Evolutionary conservation across 192 early-diverging fungal genomes (phyloP), one percentile per base, ranked within the genome.

Genomic region (Linnemannia exigua): DNA sequence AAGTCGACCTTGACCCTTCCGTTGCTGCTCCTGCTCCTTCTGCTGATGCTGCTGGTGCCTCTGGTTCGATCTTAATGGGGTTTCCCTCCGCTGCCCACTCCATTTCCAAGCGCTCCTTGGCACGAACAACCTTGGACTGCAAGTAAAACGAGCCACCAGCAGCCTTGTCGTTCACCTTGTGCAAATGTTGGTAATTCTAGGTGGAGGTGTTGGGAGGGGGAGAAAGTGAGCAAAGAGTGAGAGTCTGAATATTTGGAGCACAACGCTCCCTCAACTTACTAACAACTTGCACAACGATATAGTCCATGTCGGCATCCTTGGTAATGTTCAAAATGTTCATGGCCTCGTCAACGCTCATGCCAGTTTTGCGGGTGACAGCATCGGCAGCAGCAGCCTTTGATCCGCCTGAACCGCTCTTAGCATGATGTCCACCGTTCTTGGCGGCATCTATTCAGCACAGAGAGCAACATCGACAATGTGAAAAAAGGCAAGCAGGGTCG

Each of bases 31-130:
- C 22, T 41, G 51, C 28, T 12, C 12, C 58, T 69, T 76, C 63
- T 68, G 74, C 51, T 76, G 35, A 46, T 44, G 69, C 37, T 67
- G 70, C 35, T 51, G 74, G 37, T n/a, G 73, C 73, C 22, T 75
- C 73, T 58, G 70, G 36, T 25, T 77, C 70, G 38, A 83, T 83
- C 47, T 77, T 83, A n/a, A 74, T 72, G 3, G 81, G 81, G 48
- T 92, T 92, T 46, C 87, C 76, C 67, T 91, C 61, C 87, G 91
- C 88, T 25, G 92, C 93, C 89, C 95, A 90, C 79, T 99, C 97
- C 92, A 97, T 89, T 69, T 99, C 97, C 76, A 99, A 89, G 81
- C 98, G 95, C 88, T 99, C 98, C 74, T 96, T 96, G 33, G 98
- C 98, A 68, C 97, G 88, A 16, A 96, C 92, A 11, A 99, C 92